Conservation (phyloP, 768 basidiomycete species). For the Pleurotus sapidus region DNA sequence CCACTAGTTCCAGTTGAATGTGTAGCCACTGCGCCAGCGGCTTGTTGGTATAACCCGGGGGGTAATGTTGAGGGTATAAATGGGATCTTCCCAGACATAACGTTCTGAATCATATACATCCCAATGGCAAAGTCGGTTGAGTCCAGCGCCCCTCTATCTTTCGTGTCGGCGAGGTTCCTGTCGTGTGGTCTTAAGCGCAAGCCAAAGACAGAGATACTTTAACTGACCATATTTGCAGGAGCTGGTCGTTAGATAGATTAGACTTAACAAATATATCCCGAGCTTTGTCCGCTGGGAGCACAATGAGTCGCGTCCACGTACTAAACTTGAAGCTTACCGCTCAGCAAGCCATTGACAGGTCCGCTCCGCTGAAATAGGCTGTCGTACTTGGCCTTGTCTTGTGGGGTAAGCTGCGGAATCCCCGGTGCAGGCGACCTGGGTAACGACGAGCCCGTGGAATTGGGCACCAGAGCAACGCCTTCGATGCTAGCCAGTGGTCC, state of each 20-base stretch:
- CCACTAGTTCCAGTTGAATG: conserved; percentile 65
- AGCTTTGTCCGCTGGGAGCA: conserved; percentile 72
- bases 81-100: conserved; percentile 76
- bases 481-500: conserved; percentile 83
- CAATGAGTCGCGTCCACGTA: neutral
- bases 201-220: neutral
- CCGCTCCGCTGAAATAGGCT: conserved; percentile 72
- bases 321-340: conserved; percentile 44
- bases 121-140: conserved; percentile 90
- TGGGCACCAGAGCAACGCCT: conserved; percentile 59
- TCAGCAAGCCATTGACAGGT: conserved; percentile 74
- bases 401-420: conserved; percentile 68
- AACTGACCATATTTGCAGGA: conserved; percentile 89
- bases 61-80: conserved; percentile 75
- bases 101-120: conserved; percentile 94
- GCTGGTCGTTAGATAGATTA: conserved; percentile 78
- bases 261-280: conserved; percentile 91
- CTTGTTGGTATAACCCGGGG: conserved; percentile 83
- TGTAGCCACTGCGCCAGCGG: conserved; percentile 43
- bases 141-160: conserved; percentile 87
- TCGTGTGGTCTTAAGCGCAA: neutral
- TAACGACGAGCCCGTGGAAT: conserved; percentile 54
- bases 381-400: conserved; percentile 84
- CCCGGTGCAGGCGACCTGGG: conserved; percentile 61
- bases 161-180: conserved; percentile 95